Evolutionary conservation across 371 early-diverging fungal species (phyloP).

Genomic region (Mortierella polycephala): DNA sequence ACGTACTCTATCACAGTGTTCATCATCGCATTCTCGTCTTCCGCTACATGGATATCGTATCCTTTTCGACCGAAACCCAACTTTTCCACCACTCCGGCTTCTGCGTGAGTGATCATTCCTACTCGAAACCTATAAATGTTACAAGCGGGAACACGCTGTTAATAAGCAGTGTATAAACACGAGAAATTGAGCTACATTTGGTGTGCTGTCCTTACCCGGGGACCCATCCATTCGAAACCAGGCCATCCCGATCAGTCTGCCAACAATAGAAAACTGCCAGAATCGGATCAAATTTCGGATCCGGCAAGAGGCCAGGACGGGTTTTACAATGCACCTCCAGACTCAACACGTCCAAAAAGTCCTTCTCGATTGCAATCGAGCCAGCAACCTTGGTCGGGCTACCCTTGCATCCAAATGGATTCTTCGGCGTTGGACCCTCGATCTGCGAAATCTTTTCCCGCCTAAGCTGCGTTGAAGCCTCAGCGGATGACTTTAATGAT

Average conservation of each 20-base stretch:
- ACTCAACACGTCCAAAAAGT: conserved; percentile 56
- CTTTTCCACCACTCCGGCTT: conserved; percentile 25
- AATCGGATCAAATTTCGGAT: conserved; percentile 55
- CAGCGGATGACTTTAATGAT: conserved; percentile 18
- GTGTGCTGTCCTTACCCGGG: conserved; percentile 33
- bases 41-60: conserved; percentile 18
- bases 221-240: conserved; percentile 49
- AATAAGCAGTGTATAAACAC: not conserved
- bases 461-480: conserved; percentile 30
- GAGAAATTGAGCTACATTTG: not conserved
- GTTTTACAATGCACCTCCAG: conserved; percentile 54
- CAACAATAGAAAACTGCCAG: conserved; percentile 48
- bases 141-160: not conserved
- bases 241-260: conserved; percentile 36
- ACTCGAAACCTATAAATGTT: conserved; percentile 18
- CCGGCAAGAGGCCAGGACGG: conserved; percentile 35
- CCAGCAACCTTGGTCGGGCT: conserved; percentile 58
- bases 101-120: conserved; percentile 34
- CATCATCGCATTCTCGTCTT: conserved; percentile 66
- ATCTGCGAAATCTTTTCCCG: conserved; percentile 56
- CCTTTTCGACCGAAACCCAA: conserved; percentile 19
- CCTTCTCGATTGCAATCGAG: conserved; percentile 49
- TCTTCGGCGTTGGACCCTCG: conserved; percentile 67
- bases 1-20: conserved; percentile 61
- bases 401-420: conserved; percentile 71